Evolutionary conservation across 1,284 basidiomycete species (phyloP).

Genomic region (Trichosporon sp.): DNA sequence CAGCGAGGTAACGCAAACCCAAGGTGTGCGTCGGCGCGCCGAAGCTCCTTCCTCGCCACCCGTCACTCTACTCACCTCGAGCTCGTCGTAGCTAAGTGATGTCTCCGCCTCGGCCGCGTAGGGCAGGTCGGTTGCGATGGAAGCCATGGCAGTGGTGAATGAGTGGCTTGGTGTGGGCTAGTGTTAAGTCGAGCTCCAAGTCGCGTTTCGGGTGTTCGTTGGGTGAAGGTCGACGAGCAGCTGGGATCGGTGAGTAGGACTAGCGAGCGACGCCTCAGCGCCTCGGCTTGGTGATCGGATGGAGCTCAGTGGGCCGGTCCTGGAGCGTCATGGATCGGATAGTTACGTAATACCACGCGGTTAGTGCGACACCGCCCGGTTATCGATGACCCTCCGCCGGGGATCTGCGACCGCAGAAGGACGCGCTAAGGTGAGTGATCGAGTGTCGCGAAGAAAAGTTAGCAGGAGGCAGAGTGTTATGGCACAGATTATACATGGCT

Average conservation of each 20-base stretch:
- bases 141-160: neutral
- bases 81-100: slow-evolving; percentile 80
- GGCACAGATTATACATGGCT: neutral
- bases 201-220: neutral
- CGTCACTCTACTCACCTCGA: slow-evolving; percentile 61
- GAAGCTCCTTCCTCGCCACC: neutral
- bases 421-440: too few relatives aligned
- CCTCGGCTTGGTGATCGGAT: neutral
- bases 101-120: slow-evolving; percentile 93
- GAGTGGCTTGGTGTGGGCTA: neutral
- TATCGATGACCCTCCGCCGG: too few relatives aligned
- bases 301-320: neutral
- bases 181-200: neutral
- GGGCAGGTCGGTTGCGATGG: slow-evolving; percentile 65
- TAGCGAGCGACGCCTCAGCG: neutral
- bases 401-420: too few relatives aligned
- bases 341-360: neutral
- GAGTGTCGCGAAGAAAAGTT: too few relatives aligned
- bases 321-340: neutral
- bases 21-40: too few relatives aligned
- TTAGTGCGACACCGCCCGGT: neutral
- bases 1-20: too few relatives aligned
- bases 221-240: neutral
- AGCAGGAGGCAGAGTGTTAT: neutral
- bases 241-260: neutral